Percentiles rank a stretch among this genome's conserved stretches.
Conservation (phyloP, 148 eudicot genomes). For the Oxyria digyna region DNA sequence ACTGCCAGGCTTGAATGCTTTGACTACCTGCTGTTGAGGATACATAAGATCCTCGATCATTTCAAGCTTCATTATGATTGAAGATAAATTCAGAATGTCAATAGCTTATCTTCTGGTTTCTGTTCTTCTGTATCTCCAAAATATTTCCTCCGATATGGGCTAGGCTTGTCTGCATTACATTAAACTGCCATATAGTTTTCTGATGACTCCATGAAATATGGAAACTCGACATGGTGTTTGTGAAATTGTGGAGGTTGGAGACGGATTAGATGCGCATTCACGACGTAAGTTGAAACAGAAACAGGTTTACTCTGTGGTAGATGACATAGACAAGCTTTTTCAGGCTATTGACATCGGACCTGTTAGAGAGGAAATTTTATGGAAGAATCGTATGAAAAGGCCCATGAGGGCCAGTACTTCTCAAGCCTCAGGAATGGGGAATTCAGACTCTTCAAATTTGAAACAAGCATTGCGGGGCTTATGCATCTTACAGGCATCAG, state of each 20-base stretch:
- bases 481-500: conserved; percentile 82
- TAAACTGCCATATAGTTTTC: not conserved
- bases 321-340: conserved; percentile 66
- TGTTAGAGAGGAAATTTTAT: conserved; percentile 23
- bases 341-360: conserved; percentile 47
- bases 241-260: conserved; percentile 62
- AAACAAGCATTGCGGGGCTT: conserved; percentile 82
- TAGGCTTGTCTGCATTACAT: conserved; percentile 6
- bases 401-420: conserved; percentile 44
- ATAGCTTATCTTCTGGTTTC: not conserved
- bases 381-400: conserved; percentile 59
- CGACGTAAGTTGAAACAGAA: conserved; percentile 28
- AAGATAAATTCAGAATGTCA: not conserved
- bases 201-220: not conserved
- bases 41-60: not conserved
- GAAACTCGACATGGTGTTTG: conserved; percentile 17
- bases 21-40: not conserved
- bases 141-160: conserved; percentile 17
- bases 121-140: conserved; percentile 13
- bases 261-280: conserved; percentile 22
- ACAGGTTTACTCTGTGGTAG: conserved; percentile 48
- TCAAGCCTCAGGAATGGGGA: conserved; percentile 41
- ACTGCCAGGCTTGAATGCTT: conserved; percentile 3
- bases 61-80: not conserved
- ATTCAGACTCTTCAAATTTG: conserved; percentile 53